phyloP scores from a whole-genome alignment of 108 stramenopile genomes.

The Skeletonema tropicum region DNA sequence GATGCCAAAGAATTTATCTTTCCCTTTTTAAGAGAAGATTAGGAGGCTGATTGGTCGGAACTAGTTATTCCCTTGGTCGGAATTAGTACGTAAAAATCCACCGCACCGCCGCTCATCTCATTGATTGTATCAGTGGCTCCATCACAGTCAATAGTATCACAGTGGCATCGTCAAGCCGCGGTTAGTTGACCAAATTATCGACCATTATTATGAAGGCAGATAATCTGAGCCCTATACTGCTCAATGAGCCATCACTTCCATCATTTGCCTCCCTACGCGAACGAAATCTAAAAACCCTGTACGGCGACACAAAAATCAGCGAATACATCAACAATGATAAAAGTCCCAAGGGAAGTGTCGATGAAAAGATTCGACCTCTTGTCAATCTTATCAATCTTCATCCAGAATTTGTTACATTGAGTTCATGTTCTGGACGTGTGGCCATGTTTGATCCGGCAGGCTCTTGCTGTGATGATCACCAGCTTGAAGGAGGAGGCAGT shows the following conservation, averaged over 20 bases:
- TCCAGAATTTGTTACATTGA: conserved; percentile 74
- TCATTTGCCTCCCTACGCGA: conserved; percentile 37
- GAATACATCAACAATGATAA: conserved; percentile 51
- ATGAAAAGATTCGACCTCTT: conserved; percentile 71
- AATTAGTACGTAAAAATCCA: no score
- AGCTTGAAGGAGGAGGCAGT: background rate
- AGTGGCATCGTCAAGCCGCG: no score
- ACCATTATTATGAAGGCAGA: background rate
- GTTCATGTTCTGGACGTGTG: conserved; percentile 86
- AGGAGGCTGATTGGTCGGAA: no score
- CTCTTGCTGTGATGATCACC: conserved; percentile 3
- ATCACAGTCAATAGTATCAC: no score
- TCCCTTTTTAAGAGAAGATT: no score
- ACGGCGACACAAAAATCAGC: conserved; percentile 15
- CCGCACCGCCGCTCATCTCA: no score
- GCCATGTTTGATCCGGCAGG: conserved; percentile 74
- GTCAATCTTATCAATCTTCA: conserved; percentile 81
- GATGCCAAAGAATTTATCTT: no score
- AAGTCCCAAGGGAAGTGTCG: conserved; percentile 85
- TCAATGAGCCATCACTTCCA: conserved; percentile 11
- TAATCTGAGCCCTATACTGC: background rate
- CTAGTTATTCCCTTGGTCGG: no score
- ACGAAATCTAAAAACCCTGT: conserved; percentile 31
- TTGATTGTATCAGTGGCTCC: no score
- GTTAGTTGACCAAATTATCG: no score